Base-by-base conservation (phyloP, 1,284 basidiomycete species). In the Sphaerobolus stellatus region DNA sequence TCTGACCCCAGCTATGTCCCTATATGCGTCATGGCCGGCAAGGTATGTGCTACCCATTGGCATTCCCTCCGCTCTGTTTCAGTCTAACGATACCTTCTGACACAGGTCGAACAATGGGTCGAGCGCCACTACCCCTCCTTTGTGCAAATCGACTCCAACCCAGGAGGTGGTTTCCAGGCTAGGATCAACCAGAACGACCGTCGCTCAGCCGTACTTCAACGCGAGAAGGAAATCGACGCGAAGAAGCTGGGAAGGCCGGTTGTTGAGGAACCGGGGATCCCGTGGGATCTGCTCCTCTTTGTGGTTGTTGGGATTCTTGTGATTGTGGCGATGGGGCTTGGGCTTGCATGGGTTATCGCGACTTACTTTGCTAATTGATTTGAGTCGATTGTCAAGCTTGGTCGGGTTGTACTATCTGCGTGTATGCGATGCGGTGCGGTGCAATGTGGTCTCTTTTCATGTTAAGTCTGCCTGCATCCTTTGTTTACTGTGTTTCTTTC, bases 51-150 rank as follows among this genome's bases (percentile, higher is more conserved):
- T n/a, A 14, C 44, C 28, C 20, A 33, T 27, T 24, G 18, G 16
- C n/a, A 9, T 14, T 3, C 27, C 28, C 9, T 27, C 49, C 40
- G 7, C 38, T 28, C 11, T 18, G 24, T 18, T 29, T 56, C 50
- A 18, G 22, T 38, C 48, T 34, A 43, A 41, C 52, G 13, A 52
- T 31, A 13, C 24, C 3, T 18, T 4, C 24, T 22, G 3, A 28
- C 28, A 14, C 68, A 94, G 90, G 91, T 97, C 67, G 93, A 96
- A 63, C 84, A 87, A 72, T 97, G 94, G 94, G 85, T 78, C 59
- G 94, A 97, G 70, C 87, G 85, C 64, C 79, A 93, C 72, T 95
- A 90, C 72, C 92, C 92, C 2, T 89, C 91, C 2, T 94, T 94
- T 74, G 82, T 94, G 51, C 62, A 73, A 13, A 66, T 92, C 61